These are phyloP conservation scores for Solanum ossicruentum DNA, from an alignment of 257 asterid species.

Conservation along the genomic window DNA sequence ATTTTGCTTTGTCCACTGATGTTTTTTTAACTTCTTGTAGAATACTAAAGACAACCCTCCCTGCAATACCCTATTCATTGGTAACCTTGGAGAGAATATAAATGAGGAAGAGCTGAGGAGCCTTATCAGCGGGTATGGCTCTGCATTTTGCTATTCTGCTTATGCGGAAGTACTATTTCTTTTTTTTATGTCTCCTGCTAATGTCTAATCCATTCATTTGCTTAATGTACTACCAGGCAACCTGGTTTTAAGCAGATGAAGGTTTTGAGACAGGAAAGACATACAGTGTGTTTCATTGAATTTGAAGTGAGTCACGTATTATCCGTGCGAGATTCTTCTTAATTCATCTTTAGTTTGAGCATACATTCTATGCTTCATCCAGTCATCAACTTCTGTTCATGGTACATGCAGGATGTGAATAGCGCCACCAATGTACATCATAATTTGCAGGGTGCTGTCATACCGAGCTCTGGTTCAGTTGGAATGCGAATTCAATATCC, in stretches of 20 bases:
- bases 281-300: conserved; percentile 98
- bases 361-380: background rate
- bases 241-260: conserved; percentile 99
- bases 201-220: background rate
- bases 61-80: conserved; percentile 95
- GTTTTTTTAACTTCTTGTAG: conserved; percentile 25
- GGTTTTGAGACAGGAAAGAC: conserved; percentile 89
- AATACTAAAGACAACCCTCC: conserved; percentile 97
- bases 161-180: background rate
- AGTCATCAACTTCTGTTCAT: background rate
- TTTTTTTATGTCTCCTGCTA: background rate
- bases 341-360: background rate
- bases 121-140: conserved; percentile 60
- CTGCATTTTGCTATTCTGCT: conserved; percentile 5
- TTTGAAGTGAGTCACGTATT: conserved; percentile 62
- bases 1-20: background rate
- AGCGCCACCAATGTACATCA: conserved; percentile 88
- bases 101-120: conserved; percentile 94
- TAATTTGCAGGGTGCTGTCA: conserved; percentile 89
- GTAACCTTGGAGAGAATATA: conserved; percentile 92
- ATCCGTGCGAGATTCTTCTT: background rate
- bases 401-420: conserved; percentile 61
- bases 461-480: conserved; percentile 93
- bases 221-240: conserved; percentile 40
- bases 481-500: conserved; percentile 99